These are phyloP conservation scores for Rhodotorula kratochvilovae DNA, from an alignment of 768 basidiomycete species.

Conservation along the genomic window DNA sequence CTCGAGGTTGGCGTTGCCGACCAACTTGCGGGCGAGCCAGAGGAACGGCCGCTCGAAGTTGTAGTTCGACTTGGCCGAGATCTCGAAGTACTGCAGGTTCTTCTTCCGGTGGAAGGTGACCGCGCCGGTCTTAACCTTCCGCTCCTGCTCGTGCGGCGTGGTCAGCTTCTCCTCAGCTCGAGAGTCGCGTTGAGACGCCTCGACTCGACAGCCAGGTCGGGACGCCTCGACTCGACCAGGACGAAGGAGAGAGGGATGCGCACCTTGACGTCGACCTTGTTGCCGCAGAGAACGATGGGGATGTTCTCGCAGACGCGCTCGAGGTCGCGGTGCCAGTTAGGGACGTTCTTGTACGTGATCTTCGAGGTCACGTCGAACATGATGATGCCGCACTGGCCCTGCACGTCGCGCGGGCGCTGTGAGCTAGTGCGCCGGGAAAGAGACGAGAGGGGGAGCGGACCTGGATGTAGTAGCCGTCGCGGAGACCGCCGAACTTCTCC, in stretches of 20 bases:
- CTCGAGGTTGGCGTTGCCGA: slow-evolving; percentile 85
- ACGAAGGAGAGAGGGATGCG: slow-evolving; percentile 40
- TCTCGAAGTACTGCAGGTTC: slow-evolving; percentile 99
- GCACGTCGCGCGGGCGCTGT: slow-evolving; percentile 53
- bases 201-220: no score
- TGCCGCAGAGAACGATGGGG: slow-evolving; percentile 97
- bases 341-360: slow-evolving; percentile 99
- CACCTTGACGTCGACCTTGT: slow-evolving; percentile 99
- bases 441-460: slow-evolving; percentile 45
- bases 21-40: slow-evolving; percentile 96
- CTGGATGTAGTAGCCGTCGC: slow-evolving; percentile 96
- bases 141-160: slow-evolving; percentile 63
- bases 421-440: not conserved
- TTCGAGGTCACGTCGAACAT: slow-evolving; percentile 99
- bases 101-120: slow-evolving; percentile 99
- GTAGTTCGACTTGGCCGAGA: slow-evolving; percentile 99
- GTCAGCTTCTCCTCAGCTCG: not conserved
- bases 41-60: slow-evolving; percentile 99
- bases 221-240: no score
- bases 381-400: slow-evolving; percentile 99
- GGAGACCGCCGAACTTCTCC: slow-evolving; percentile 98
- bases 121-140: slow-evolving; percentile 97
- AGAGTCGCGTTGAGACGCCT: no score
- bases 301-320: slow-evolving; percentile 99
- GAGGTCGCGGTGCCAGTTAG: slow-evolving; percentile 97